Evolutionary conservation across 805 yeast genomes (phyloP), one percentile per base, ranked within the genome.

Genomic region (Kazachstania psychrophila): DNA sequence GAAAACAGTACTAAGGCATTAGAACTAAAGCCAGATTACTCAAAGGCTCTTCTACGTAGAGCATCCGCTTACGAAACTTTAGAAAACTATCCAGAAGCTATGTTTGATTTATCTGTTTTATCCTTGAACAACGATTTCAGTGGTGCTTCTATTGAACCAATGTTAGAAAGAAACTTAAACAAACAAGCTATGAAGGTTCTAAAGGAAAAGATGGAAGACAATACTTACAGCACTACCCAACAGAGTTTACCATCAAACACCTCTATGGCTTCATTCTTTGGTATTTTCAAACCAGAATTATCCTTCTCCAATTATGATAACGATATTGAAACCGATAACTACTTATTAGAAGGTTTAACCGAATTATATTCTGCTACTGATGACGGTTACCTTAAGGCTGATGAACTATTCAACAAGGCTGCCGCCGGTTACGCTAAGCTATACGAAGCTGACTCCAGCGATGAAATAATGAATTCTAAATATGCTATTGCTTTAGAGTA

Each of bases 21-120:
- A 52, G 72, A 77, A 51, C 65, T 89, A 52, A 82, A 86, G 59
- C 95, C 95, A 10, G 89, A 82, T 58, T 89, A 92, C 65, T 68
- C 84, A 52, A 92, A 92, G 67, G 92, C 96, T 62, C 69, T 87
- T 44, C 67, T 85, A 52, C 85, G 99, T 65, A 81, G 98, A 63
- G 96, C 96, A 23, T 75, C 79, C 47, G 94, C 96, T 23, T 80
- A 81, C 59, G 98, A 92, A 66, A 73, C 75, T 46, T 62, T 86
- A 44, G 94, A 76, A 50, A 67, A 72, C 46, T 87, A 73, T 62
- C 73, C 76, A 31, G 94, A 88, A 41, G 88, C 98, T 31, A 79
- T 86, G 75, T 77, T 79, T 61, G 98, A 92, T 63, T 73, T 83
- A 60, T 88, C 96, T 37, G 87, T 94, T 2, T 73, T 88, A 50